Conservation (phyloP, 2,329 filamentous ascomycete genomes). For the Neofusicoccum umdonicola region DNA sequence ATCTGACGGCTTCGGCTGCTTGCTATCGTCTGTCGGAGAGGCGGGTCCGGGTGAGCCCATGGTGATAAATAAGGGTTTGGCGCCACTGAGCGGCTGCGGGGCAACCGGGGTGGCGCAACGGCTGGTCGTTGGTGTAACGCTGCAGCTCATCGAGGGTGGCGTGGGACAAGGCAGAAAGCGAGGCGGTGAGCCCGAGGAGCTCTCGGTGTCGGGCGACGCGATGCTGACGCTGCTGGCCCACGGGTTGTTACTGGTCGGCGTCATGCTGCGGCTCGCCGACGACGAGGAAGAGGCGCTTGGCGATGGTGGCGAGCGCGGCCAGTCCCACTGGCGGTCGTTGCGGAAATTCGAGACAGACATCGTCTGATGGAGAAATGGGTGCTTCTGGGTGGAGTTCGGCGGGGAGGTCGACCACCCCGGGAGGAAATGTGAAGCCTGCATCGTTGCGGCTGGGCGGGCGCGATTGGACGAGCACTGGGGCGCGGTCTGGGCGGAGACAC, state of each 20-base stretch:
- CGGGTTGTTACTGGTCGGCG: conserved; percentile 39
- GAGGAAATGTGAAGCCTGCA: conserved; percentile 13
- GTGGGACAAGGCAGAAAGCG: conserved; percentile 14
- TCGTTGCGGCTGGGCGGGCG: background rate
- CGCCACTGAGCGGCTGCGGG: conserved; percentile 11
- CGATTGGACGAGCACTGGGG: background rate
- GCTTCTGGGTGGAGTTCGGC: conserved; percentile 8
- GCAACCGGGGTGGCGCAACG: conserved; percentile 33
- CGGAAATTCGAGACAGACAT: conserved; percentile 42
- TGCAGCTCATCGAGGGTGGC: conserved; percentile 14
- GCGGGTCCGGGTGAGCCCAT: conserved; percentile 8
- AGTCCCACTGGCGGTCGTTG: conserved; percentile 37
- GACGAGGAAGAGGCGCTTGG: conserved; percentile 41
- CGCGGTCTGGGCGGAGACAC: conserved; percentile 3
- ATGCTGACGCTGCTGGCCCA: conserved; percentile 31
- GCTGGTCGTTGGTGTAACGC: conserved; percentile 33
- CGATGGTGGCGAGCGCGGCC: conserved; percentile 33
- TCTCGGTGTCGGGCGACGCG: conserved; percentile 29
- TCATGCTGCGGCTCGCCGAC: conserved; percentile 36
- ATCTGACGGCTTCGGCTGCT: conserved; percentile 2
- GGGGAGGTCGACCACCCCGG: conserved; percentile 7
- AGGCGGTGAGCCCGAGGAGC: conserved; percentile 7
- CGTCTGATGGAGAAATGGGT: conserved; percentile 37
- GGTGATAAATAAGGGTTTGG: conserved; percentile 7
- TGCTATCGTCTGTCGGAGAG: conserved; percentile 1